phyloP scores from a whole-genome alignment of 345 rosid genomes.

The Bruguiera parviflora region DNA sequence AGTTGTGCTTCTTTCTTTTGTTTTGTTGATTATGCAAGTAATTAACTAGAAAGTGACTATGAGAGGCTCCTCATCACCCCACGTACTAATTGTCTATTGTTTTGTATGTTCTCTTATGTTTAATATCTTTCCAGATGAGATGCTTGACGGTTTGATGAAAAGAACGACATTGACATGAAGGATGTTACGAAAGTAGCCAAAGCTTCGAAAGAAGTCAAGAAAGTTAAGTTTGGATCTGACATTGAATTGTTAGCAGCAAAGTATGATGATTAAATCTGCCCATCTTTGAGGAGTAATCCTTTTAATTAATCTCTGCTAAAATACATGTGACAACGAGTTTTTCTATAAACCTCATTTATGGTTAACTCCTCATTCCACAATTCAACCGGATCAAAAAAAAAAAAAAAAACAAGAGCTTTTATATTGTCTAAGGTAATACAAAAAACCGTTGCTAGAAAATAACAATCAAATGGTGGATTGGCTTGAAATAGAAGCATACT shows the following conservation, averaged over 20 bases:
- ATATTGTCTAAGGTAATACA: no score
- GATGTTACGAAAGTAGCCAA: slow-evolving; percentile 64
- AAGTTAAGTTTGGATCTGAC: slow-evolving; percentile 76
- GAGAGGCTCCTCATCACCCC: not conserved
- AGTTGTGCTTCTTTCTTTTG: not conserved
- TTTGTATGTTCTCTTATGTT: not conserved
- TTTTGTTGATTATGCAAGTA: not conserved
- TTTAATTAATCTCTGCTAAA: not conserved
- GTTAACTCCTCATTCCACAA: no score
- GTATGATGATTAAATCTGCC: slow-evolving; percentile 34
- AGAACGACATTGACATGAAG: slow-evolving; percentile 63
- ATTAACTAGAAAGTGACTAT: not conserved
- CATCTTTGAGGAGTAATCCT: not conserved
- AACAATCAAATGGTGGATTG: no score
- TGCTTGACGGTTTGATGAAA: slow-evolving; percentile 83
- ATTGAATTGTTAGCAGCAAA: slow-evolving; percentile 52
- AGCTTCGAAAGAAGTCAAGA: slow-evolving; percentile 63
- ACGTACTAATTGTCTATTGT: not conserved
- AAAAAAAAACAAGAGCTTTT: no score
- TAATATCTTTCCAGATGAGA: slow-evolving; percentile 38
- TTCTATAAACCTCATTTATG: no score
- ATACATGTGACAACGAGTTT: not conserved
- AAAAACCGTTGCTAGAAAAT: no score
- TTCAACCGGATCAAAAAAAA: no score
- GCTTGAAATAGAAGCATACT: no score